phyloP scores from a whole-genome alignment of 306 rosid species.

The Boehmeria nivea region DNA sequence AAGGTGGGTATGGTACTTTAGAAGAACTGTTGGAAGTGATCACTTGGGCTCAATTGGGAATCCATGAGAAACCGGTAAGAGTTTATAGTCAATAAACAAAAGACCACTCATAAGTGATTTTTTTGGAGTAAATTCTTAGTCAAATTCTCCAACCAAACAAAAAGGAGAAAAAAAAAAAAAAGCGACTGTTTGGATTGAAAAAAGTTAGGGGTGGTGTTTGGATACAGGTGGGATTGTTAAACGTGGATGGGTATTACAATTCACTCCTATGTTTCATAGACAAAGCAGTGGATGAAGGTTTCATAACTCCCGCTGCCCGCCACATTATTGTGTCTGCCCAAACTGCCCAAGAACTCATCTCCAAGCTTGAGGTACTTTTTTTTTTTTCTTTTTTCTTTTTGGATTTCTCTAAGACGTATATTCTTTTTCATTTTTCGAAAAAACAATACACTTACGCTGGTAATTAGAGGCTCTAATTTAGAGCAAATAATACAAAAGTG shows the following conservation, averaged over 20 bases:
- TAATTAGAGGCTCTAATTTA: too few relatives aligned
- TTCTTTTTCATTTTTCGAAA: too few relatives aligned
- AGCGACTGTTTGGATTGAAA: not conserved
- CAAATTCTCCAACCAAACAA: not conserved
- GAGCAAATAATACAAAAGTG: too few relatives aligned
- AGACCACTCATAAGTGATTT: too few relatives aligned
- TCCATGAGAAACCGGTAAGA: constrained; percentile 85
- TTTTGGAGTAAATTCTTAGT: too few relatives aligned
- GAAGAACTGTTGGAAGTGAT: constrained; percentile 85
- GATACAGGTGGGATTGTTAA: constrained; percentile 81
- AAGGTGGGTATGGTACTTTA: constrained; percentile 92
- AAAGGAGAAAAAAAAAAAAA: not conserved
- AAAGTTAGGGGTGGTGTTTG: not conserved
- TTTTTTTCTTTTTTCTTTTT: not conserved
- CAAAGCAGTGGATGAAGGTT: constrained; percentile 94
- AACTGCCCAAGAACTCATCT: constrained; percentile 86
- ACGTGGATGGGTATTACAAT: constrained; percentile 94
- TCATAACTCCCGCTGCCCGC: constrained; percentile 90
- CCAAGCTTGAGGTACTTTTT: constrained; percentile 72
- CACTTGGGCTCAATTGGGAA: constrained; percentile 94
- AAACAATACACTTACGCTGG: too few relatives aligned
- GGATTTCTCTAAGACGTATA: not conserved
- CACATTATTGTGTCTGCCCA: constrained; percentile 95
- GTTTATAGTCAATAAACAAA: too few relatives aligned
- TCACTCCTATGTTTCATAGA: constrained; percentile 83